phyloP scores from a whole-genome alignment of 177 flowering plant species.

The Vitis hybrid region DNA sequence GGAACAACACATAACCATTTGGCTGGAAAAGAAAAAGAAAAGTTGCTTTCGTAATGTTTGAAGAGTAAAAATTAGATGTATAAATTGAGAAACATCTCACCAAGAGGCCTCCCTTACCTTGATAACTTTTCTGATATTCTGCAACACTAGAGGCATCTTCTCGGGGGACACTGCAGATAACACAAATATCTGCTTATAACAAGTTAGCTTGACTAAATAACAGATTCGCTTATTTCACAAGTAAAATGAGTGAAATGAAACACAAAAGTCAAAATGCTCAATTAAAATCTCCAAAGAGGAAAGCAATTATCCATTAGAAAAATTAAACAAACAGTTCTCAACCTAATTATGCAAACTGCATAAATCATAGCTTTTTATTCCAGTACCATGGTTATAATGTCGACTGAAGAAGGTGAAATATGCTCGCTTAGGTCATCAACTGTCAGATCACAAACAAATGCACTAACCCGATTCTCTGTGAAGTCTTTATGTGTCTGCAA shows the following conservation, averaged over 20 bases:
- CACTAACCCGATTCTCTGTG: slow-evolving; percentile 53
- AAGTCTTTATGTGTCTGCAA: slow-evolving; percentile 81
- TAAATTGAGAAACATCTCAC: not conserved
- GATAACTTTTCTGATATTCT: slow-evolving; percentile 74
- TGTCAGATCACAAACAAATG: slow-evolving; percentile 87
- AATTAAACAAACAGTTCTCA: not conserved
- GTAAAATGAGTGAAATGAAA: not conserved
- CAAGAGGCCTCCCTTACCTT: slow-evolving; percentile 49
- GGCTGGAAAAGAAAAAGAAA: slow-evolving; percentile 54
- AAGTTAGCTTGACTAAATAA: slow-evolving; percentile 43
- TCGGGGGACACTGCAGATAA: slow-evolving; percentile 97
- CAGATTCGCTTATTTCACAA: not conserved
- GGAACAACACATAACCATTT: slow-evolving; percentile 79
- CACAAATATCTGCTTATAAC: slow-evolving; percentile 80
- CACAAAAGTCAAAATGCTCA: not conserved
- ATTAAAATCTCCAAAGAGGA: not conserved
- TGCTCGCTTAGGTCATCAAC: slow-evolving; percentile 63
- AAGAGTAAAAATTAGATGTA: not conserved
- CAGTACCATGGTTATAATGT: slow-evolving; percentile 90
- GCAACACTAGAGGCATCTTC: slow-evolving; percentile 82
- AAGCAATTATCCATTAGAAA: slow-evolving; percentile 2
- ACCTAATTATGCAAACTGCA: not conserved
- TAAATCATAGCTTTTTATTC: not conserved
- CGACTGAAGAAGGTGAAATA: slow-evolving; percentile 80
- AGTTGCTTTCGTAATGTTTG: not conserved